Evolutionary conservation across 2,329 filamentous ascomycete species (phyloP).

Genomic region (Xylaria sp.): DNA sequence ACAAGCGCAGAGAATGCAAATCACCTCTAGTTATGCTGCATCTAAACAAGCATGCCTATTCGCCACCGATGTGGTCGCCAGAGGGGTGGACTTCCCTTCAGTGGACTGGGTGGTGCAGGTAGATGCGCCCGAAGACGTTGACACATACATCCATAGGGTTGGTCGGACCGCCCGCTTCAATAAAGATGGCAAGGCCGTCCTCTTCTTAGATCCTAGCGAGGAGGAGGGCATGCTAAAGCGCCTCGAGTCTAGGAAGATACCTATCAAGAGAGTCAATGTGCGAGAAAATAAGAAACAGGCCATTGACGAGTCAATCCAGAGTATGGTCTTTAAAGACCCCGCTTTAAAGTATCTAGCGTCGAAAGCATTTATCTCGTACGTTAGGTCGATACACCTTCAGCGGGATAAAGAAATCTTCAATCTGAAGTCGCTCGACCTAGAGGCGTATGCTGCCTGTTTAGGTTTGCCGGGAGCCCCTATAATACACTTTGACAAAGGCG

Average conservation of each 20-base stretch:
- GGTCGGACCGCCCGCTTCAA: conserved; percentile 67
- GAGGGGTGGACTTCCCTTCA: conserved; percentile 93
- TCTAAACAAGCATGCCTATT: conserved; percentile 89
- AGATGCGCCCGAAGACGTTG: conserved; percentile 96
- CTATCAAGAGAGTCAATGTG: conserved; percentile 86
- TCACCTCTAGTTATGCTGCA: conserved; percentile 82
- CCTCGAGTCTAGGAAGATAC: conserved; percentile 88
- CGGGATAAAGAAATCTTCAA: conserved; percentile 90
- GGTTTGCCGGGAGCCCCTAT: conserved; percentile 91
- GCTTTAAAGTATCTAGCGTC: conserved; percentile 95
- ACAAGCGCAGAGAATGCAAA: conserved; percentile 86
- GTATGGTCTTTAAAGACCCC: conserved; percentile 94
- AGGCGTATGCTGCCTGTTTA: conserved; percentile 84
- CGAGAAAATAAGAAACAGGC: conserved; percentile 88
- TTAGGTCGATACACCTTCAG: conserved; percentile 84
- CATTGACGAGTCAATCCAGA: conserved; percentile 86
- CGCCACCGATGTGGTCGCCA: conserved; percentile 92
- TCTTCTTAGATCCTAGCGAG: conserved; percentile 93
- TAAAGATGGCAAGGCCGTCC: conserved; percentile 83
- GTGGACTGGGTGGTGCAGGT: conserved; percentile 99
- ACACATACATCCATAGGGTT: conserved; percentile 87
- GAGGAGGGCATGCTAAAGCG: conserved; percentile 89
- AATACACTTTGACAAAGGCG: conserved; percentile 92
- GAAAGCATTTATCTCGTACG: conserved; percentile 94
- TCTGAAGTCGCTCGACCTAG: conserved; percentile 81